A percentile compares a stretch with the other conserved stretches of the same genome.
phyloP scores from a whole-genome alignment of 2,329 filamentous ascomycete genomes.

The Tolypocladium paradoxum region DNA sequence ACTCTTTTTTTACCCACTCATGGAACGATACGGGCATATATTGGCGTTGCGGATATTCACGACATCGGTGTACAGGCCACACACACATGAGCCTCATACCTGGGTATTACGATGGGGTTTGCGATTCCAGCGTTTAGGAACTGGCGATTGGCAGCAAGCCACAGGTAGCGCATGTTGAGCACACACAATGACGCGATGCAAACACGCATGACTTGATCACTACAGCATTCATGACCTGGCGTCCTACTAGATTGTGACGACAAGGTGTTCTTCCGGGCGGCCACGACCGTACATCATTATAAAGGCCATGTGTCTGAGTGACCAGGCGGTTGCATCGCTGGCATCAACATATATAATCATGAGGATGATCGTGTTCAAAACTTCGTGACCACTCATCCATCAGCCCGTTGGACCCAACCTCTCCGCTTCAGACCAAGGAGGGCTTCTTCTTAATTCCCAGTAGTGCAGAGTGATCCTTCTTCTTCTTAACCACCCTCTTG shows the following conservation, averaged over 20 bases:
- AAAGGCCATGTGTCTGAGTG: background rate
- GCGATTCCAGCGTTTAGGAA: background rate
- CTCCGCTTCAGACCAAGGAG: constrained; percentile 34
- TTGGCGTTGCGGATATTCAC: background rate
- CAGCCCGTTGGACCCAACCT: background rate
- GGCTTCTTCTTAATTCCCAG: constrained; percentile 84
- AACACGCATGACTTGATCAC: background rate
- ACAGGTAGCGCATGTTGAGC: background rate
- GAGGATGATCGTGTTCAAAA: background rate
- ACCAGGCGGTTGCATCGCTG: background rate
- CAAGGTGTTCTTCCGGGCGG: background rate
- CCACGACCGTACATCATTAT: background rate
- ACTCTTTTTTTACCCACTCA: background rate
- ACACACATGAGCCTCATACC: background rate
- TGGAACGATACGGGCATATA: background rate
- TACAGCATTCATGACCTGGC: background rate
- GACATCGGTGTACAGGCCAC: background rate
- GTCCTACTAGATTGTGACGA: background rate
- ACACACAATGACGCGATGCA: background rate
- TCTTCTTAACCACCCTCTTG: constrained; percentile 70
- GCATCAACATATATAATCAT: background rate
- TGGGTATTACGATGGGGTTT: background rate
- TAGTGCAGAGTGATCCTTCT: constrained; percentile 66
- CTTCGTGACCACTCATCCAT: background rate
- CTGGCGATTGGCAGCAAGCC: background rate